Percentiles rank a stretch among this genome's conserved stretches.
Evolutionary conservation across 495 filamentous ascomycete species (phyloP).

Genomic region (Neurospora sp.): DNA sequence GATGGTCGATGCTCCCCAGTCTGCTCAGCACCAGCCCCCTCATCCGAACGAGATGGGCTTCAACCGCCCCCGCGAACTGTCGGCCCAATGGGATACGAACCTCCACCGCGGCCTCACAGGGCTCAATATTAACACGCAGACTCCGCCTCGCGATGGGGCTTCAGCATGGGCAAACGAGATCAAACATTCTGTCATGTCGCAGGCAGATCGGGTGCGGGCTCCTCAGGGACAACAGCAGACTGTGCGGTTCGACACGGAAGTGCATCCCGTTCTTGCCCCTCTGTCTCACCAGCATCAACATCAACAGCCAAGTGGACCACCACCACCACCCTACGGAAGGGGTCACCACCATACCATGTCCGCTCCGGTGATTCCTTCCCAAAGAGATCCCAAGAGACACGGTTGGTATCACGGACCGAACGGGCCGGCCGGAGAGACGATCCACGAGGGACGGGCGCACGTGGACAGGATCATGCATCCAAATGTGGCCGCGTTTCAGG

Average conservation of each 20-base stretch:
- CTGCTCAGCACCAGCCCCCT: constrained; percentile 30
- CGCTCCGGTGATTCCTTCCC: constrained; percentile 37
- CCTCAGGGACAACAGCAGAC: constrained; percentile 12
- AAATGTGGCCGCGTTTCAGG: constrained; percentile 33
- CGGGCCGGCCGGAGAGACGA: constrained; percentile 22
- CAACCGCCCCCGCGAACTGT: constrained; percentile 50
- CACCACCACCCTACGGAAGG: constrained; percentile 3
- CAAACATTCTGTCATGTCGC: constrained; percentile 38
- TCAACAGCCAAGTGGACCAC: background rate
- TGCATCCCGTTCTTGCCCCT: constrained; percentile 4
- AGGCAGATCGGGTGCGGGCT: constrained; percentile 30
- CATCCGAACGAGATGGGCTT: constrained; percentile 36
- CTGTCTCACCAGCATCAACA: background rate
- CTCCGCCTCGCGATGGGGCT: constrained; percentile 43
- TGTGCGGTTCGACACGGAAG: constrained; percentile 37
- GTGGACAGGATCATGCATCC: constrained; percentile 41
- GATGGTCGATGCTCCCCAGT: constrained; percentile 45
- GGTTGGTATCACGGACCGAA: constrained; percentile 60
- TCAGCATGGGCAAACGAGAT: constrained; percentile 40
- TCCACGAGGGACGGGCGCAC: constrained; percentile 27
- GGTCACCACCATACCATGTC: constrained; percentile 42
- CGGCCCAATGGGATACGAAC: constrained; percentile 62
- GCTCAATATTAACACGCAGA: constrained; percentile 52
- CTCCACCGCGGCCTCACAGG: constrained; percentile 65
- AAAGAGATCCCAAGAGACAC: constrained; percentile 52